Base-by-base conservation (phyloP, 306 rosid genomes). In the Sphenostylis stenocarpa region DNA sequence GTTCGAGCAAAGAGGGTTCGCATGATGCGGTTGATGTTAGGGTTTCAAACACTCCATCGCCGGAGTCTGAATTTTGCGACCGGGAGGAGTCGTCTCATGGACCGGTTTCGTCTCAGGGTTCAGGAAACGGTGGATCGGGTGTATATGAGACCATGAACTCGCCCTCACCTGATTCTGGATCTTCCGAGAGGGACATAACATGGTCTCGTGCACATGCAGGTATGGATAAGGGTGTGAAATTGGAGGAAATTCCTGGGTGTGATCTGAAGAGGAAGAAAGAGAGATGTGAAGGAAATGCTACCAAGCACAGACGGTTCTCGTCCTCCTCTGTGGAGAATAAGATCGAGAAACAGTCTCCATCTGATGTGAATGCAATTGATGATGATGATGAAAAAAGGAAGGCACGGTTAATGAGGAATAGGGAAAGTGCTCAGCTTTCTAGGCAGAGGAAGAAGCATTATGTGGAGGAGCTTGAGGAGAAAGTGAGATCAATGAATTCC, bases 351-450 rank as follows among this genome's bases (percentile, higher is more conserved):
- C 69, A 79, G 51, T 73, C 47, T 67, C 47, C 31, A 5, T 72
- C 70, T 52, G 84, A 5, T 69, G 43, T 63, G 21, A 20, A 44
- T 80, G 68, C 34, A 11, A 23, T 11, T 64, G 60, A 81, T 21
- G 96, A 80, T 0, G 97, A 86, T 1, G 97, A 88, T 0, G 96
- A 87, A 3, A 96, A 85, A 83, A 87, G 70, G 88, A 91, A 88
- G 84, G 88, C 93, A 0, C 84, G 98, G 86, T 64, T 96, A 89
- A 87, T 91, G 86, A 86, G 98, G 88, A 96, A 96, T 77, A 83
- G 99, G 64, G 99, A 96, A 82, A 96, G 99, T 76, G 99, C 99
- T 7, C 99, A 91, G 80, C 94, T 96, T 69, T 96, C 99, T 6
- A 92, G 99, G 86, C 98, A 89, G 89, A 92, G 97, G 85, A 96